Evolutionary conservation across 148 eudicot genomes (phyloP), one percentile per base, ranked within the genome.

Genomic region (Gaultheria prostrata): DNA sequence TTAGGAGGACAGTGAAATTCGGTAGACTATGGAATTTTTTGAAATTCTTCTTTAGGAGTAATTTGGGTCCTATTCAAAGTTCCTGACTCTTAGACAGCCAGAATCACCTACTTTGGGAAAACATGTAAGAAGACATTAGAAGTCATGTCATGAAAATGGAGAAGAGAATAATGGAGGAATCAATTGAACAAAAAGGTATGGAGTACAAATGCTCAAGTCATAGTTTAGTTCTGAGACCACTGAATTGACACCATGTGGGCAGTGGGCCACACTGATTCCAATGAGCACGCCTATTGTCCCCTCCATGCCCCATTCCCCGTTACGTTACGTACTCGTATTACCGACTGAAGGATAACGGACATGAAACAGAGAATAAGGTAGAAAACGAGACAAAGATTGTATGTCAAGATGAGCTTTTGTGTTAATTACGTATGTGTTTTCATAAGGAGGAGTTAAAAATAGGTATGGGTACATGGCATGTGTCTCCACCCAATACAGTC

Each of bases 221-320:
- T 48, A 50, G 11, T 69, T 49, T 28, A 69, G 63, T 70, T 82
- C 12, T 20, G 43, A 82, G 77, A 20, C 83, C 77, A 32, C 65
- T 56, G 11, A 32, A 74, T 74, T 8, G 71, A 74, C 72, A 82
- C 43, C 72, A 28, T 61, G 85, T 59, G 59, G 73, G 80, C 85
- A 46, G 85, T 59, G 59, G 73, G 80, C 85, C 85, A 76, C 48
- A 28, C 24, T 21, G 56, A 11, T 30, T 21, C 1, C 24, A 59
- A 11, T 8, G 63, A 17, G 72, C 9, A 67, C 39, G 14, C 13
- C 72, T 67, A 18, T 4, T 30, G 72, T 14, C 28, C 67, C 67
- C 28, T 61, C 20, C 28, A n/a, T n/a, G 28, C n/a, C 39, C 26
- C 39, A 28, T 67, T 13, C 72, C 4, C 72, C 39, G 14, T 67